phyloP scores from a whole-genome alignment of 1,139 yeast species.

The Kodamaea anthophila region DNA sequence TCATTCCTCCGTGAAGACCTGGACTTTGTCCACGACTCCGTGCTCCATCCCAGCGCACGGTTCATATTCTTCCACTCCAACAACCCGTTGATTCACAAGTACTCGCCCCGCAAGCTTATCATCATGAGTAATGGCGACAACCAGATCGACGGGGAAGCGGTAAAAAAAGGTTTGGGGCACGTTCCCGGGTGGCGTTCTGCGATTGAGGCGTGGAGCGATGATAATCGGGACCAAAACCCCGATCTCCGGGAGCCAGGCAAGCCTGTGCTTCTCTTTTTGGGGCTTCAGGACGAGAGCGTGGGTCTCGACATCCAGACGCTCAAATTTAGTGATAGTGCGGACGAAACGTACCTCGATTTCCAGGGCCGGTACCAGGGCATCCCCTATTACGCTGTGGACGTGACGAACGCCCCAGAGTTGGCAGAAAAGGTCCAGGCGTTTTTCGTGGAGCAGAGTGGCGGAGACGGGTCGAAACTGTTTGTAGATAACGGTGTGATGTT shows the following conservation, averaged over 20 bases:
- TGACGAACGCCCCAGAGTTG: conserved; percentile 31
- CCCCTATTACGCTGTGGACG: conserved; percentile 75
- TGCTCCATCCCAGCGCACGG: conserved; percentile 46
- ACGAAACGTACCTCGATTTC: conserved; percentile 33
- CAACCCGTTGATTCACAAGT: conserved; percentile 33
- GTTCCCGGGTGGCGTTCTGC: conserved; percentile 18
- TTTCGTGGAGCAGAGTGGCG: conserved; percentile 7
- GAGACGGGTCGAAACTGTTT: conserved; percentile 6
- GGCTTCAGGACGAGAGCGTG: conserved; percentile 54
- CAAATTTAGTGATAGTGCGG: conserved; percentile 16
- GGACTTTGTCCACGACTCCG: conserved; percentile 50
- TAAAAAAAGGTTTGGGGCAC: conserved; percentile 14
- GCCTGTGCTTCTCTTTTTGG: conserved; percentile 57
- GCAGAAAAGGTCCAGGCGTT: conserved; percentile 16
- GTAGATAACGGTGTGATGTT: conserved; percentile 20
- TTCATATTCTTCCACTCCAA: conserved; percentile 46
- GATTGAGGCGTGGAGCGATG: conserved; percentile 23
- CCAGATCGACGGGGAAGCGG: conserved; percentile 15
- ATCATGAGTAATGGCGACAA: conserved; percentile 32
- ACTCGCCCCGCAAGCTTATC: conserved; percentile 24
- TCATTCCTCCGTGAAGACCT: conserved; percentile 69
- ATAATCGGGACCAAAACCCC: conserved; percentile 30
- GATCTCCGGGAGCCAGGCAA: conserved; percentile 23
- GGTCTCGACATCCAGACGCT: conserved; percentile 27
- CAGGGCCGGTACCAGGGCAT: conserved; percentile 57